Evolutionary conservation across 805 yeast genomes (phyloP).

Genomic region (Brettanomyces anomalus): DNA sequence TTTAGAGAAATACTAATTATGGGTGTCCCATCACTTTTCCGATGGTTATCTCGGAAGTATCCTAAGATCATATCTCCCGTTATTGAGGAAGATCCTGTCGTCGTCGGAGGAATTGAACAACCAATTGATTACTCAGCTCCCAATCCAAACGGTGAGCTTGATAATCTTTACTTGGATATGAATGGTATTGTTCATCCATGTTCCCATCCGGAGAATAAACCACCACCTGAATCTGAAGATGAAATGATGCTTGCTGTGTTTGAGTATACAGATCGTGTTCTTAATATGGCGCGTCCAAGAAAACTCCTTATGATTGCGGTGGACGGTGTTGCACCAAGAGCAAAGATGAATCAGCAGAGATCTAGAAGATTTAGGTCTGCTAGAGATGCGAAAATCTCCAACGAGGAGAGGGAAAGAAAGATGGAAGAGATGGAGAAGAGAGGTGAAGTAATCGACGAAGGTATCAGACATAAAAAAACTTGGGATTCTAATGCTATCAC

Average conservation of each 20-base stretch:
- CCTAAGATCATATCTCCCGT: slow-evolving; percentile 93
- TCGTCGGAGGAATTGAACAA: slow-evolving; percentile 49
- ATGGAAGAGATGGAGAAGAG: slow-evolving; percentile 48
- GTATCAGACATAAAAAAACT: slow-evolving; percentile 61
- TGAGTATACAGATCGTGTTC: slow-evolving; percentile 83
- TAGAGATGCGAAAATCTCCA: slow-evolving; percentile 74
- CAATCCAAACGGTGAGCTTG: slow-evolving; percentile 94
- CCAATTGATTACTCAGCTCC: slow-evolving; percentile 65
- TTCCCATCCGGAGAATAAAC: slow-evolving; percentile 94
- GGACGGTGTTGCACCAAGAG: slow-evolving; percentile 98
- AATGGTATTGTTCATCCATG: slow-evolving; percentile 99
- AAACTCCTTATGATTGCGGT: slow-evolving; percentile 91
- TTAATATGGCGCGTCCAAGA: slow-evolving; percentile 91
- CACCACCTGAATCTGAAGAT: slow-evolving; percentile 93
- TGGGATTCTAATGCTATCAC: slow-evolving; percentile 98
- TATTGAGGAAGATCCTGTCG: slow-evolving; percentile 56
- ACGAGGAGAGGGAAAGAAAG: slow-evolving; percentile 58
- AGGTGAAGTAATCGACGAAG: slow-evolving; percentile 71
- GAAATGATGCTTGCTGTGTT: slow-evolving; percentile 95
- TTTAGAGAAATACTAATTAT: too few species aligned
- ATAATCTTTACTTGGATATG: slow-evolving; percentile 92
- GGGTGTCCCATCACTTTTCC: slow-evolving; percentile 97
- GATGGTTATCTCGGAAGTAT: slow-evolving; percentile 90
- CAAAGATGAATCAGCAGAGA: slow-evolving; percentile 95
- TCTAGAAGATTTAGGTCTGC: slow-evolving; percentile 91